Percentiles rank a stretch among this genome's conserved stretches.
phyloP scores from a whole-genome alignment of 2,329 filamentous ascomycete species.

The Zasmidium citrigriseum region DNA sequence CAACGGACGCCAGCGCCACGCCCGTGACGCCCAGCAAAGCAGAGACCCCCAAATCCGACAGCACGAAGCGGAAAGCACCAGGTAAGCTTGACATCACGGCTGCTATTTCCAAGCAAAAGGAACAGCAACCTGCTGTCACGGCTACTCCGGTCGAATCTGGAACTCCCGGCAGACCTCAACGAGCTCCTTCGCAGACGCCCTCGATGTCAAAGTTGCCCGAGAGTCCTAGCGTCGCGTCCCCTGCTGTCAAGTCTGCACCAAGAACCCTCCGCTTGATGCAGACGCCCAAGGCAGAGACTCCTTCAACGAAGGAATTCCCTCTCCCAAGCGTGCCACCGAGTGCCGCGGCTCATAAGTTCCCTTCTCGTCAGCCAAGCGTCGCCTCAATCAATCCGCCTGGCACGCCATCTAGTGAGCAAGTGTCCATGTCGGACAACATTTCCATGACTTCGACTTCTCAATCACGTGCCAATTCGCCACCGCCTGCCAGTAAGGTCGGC shows the following conservation, averaged over 20 bases:
- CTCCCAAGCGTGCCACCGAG: conserved; percentile 37
- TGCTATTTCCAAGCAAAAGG: conserved; percentile 31
- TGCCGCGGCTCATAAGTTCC: conserved; percentile 40
- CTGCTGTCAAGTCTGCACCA: conserved; percentile 51
- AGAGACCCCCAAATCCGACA: conserved; percentile 21
- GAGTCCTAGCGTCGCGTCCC: conserved; percentile 53
- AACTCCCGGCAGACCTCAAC: conserved; percentile 9
- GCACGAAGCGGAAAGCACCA: conserved; percentile 40
- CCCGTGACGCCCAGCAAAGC: conserved; percentile 20
- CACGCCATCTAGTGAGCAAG: conserved; percentile 70
- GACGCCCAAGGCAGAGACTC: conserved; percentile 63
- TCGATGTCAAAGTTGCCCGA: conserved; percentile 55
- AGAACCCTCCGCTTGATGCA: conserved; percentile 72
- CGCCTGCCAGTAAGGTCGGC: conserved; percentile 64
- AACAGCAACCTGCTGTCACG: conserved; percentile 1
- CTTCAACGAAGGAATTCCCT: conserved; percentile 42
- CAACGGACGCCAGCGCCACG: conserved; percentile 11
- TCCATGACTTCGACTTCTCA: conserved; percentile 72
- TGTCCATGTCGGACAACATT: conserved; percentile 68
- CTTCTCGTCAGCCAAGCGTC: conserved; percentile 55
- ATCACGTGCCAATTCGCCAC: conserved; percentile 71
- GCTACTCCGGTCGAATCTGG: conserved; percentile 44
- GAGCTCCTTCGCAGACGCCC: conserved; percentile 51
- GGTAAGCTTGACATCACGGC: conserved; percentile 51
- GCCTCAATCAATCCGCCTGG: conserved; percentile 66